A percentile compares a stretch with the other conserved stretches of the same genome.
Conservation (phyloP, 495 filamentous ascomycete species). For the Lasiosphaeris hirsuta region DNA sequence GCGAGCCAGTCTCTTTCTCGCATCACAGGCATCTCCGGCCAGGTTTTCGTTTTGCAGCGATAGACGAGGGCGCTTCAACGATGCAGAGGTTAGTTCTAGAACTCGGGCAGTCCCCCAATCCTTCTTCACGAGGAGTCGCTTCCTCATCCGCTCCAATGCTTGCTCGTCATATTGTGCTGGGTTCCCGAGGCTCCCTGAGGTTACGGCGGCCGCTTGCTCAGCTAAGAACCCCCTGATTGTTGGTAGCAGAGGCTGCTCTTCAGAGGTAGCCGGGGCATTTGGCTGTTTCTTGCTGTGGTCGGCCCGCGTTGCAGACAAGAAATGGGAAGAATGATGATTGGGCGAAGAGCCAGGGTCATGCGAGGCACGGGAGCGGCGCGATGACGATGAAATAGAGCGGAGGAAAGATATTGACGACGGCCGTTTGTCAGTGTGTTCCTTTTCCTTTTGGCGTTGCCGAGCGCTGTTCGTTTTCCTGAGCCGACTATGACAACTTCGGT, state of each 20-base stretch:
- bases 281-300: background rate
- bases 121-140: slow-evolving; percentile 20
- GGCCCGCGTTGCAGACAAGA: too few species aligned
- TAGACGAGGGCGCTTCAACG: background rate
- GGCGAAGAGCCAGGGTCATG: slow-evolving; percentile 10
- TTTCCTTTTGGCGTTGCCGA: slow-evolving; percentile 32
- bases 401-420: slow-evolving; percentile 10
- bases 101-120: slow-evolving; percentile 19
- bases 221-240: slow-evolving; percentile 21
- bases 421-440: slow-evolving; percentile 13
- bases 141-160: slow-evolving; percentile 17
- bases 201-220: slow-evolving; percentile 1
- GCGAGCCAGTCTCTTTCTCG: slow-evolving; percentile 7
- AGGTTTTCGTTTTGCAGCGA: background rate
- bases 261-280: slow-evolving; percentile 1
- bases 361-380: slow-evolving; percentile 14
- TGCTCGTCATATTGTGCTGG: slow-evolving; percentile 10
- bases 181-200: too few species aligned
- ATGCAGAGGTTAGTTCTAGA: background rate
- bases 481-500: slow-evolving; percentile 32
- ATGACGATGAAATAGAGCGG: slow-evolving; percentile 1
- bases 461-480: slow-evolving; percentile 30
- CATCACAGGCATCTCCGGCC: background rate
- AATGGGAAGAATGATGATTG: background rate
- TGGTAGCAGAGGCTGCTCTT: slow-evolving; percentile 9